Evolutionary conservation across 768 basidiomycete species (phyloP).

Genomic region (Inosperma sp.): DNA sequence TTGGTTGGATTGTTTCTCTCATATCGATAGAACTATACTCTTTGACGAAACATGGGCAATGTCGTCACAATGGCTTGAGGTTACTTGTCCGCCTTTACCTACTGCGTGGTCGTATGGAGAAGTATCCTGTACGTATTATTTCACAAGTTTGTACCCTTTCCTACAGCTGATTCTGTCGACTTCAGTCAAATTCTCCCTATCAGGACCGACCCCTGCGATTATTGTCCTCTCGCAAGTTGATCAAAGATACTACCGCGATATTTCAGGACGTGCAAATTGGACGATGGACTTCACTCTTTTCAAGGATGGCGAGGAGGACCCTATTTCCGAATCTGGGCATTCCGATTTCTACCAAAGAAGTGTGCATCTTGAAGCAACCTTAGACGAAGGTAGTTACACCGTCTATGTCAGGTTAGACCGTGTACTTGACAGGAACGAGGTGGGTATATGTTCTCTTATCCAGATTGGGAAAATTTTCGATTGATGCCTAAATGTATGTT

Average conservation of each 20-base stretch:
- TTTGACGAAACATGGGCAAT: slow-evolving; percentile 47
- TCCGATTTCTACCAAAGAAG: slow-evolving; percentile 37
- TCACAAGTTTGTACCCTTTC: neutral
- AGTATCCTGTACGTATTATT: slow-evolving; percentile 42
- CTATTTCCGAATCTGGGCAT: slow-evolving; percentile 34
- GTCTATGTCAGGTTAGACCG: slow-evolving; percentile 34
- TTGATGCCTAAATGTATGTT: neutral
- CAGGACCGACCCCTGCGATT: slow-evolving; percentile 37
- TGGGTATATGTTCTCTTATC: slow-evolving; percentile 5
- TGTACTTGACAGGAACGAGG: slow-evolving; percentile 21
- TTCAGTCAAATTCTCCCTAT: slow-evolving; percentile 44
- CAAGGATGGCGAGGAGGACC: slow-evolving; percentile 40
- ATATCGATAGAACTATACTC: slow-evolving; percentile 42
- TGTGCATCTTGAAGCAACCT: slow-evolving; percentile 38
- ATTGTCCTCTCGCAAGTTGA: slow-evolving; percentile 52
- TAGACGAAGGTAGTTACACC: slow-evolving; percentile 42
- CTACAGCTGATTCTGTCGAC: neutral
- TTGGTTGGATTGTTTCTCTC: slow-evolving; percentile 41
- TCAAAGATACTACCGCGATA: slow-evolving; percentile 44
- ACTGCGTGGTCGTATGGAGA: slow-evolving; percentile 53
- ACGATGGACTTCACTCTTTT: slow-evolving; percentile 48
- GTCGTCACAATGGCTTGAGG: slow-evolving; percentile 47
- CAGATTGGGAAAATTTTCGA: neutral
- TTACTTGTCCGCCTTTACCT: slow-evolving; percentile 38
- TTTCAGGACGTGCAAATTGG: slow-evolving; percentile 42